phyloP scores from a whole-genome alignment of 2,329 filamentous ascomycete genomes.

The Pseudocercospora pini-densiflorae region DNA sequence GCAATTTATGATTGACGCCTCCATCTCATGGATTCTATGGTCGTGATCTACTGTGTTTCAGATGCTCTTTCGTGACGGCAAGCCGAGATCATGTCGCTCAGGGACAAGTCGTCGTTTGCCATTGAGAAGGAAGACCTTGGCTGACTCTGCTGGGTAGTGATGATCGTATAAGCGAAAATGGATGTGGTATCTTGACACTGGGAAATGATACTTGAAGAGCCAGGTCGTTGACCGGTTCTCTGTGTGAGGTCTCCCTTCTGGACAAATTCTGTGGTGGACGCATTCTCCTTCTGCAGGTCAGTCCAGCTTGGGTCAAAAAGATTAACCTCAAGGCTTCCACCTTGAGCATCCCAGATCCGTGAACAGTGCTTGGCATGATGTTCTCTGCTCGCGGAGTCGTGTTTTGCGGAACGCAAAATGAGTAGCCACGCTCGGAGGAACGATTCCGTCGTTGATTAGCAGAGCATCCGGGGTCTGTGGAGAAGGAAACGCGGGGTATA shows the following conservation, averaged over 20 bases:
- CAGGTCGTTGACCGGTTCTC: neutral
- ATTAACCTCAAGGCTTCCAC: neutral
- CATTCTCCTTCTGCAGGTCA: neutral
- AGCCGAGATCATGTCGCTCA: neutral
- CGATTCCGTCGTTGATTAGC: neutral
- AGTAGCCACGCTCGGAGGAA: neutral
- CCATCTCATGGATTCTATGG: neutral
- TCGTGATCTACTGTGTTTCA: neutral
- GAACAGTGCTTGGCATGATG: neutral
- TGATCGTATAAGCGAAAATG: neutral
- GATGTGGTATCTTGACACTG: neutral
- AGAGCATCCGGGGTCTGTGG: neutral
- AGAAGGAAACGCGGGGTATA: neutral
- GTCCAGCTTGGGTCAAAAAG: neutral
- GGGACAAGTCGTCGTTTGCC: neutral
- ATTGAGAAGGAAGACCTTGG: neutral
- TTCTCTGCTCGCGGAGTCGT: neutral
- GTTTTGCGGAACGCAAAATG: neutral
- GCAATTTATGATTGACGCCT: neutral
- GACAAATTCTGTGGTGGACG: neutral
- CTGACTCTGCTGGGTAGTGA: neutral
- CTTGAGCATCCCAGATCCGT: neutral
- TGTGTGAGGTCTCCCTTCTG: neutral
- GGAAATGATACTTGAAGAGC: neutral
- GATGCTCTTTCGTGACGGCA: neutral